A percentile compares a stretch with the other conserved stretches of the same genome.
phyloP scores from a whole-genome alignment of 2,329 filamentous ascomycete genomes.

The Curvularia lunata region DNA sequence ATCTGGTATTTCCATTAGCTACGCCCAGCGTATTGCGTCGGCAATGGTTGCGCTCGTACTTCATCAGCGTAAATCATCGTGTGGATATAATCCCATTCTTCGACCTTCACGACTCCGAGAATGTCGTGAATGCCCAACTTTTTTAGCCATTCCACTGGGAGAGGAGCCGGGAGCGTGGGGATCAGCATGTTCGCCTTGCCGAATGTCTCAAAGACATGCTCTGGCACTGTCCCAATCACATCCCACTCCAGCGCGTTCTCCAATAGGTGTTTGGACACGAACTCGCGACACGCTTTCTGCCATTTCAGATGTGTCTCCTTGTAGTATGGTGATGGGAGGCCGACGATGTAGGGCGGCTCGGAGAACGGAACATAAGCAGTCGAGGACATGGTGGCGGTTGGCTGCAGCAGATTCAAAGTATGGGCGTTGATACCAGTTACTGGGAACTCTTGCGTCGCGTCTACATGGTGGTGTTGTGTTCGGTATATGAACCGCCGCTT shows the following conservation, averaged over 20 bases:
- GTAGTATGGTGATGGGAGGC: constrained; percentile 75
- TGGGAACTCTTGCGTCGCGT: background rate
- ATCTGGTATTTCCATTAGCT: constrained; percentile 52
- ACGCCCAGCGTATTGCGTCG: too few species aligned
- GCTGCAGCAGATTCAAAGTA: background rate
- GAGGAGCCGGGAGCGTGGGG: constrained; percentile 71
- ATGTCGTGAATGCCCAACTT: constrained; percentile 70
- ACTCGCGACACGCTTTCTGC: constrained; percentile 71
- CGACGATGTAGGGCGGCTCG: constrained; percentile 73
- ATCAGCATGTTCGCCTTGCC: constrained; percentile 71
- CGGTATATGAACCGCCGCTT: constrained; percentile 7
- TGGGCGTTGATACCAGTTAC: background rate
- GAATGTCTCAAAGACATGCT: constrained; percentile 69
- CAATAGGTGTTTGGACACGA: constrained; percentile 68
- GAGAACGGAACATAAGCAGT: constrained; percentile 66
- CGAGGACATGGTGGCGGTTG: constrained; percentile 35
- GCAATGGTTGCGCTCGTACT: constrained; percentile 38
- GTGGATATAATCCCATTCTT: constrained; percentile 77
- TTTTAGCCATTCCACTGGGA: constrained; percentile 72
- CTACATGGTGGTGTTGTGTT: background rate
- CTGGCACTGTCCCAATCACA: constrained; percentile 66
- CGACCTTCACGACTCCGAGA: constrained; percentile 68
- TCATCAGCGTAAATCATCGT: constrained; percentile 74
- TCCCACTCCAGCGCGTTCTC: constrained; percentile 74
- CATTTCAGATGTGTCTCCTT: constrained; percentile 68